Percentiles rank a stretch among this genome's conserved stretches.
These are phyloP conservation scores for Boletus smithii DNA, from an alignment of 1,284 basidiomycete genomes.

Conservation along the genomic window DNA sequence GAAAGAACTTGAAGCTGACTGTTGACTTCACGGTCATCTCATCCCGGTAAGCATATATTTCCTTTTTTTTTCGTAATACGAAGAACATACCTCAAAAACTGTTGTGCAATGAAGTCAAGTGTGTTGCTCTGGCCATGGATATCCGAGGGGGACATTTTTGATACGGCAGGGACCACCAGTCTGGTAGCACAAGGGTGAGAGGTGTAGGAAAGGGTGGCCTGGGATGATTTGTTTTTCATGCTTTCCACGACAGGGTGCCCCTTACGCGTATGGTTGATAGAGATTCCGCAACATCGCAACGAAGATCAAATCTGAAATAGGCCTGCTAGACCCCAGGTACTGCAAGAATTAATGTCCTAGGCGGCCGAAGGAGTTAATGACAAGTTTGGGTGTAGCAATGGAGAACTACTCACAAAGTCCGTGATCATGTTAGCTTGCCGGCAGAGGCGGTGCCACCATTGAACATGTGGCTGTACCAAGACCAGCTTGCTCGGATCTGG, in stretches of 20 bases:
- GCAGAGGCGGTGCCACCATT: background rate
- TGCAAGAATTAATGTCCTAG: background rate
- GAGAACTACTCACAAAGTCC: too few species aligned
- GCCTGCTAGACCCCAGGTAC: constrained; percentile 4
- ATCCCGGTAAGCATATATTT: constrained; percentile 6
- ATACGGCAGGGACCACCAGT: constrained; percentile 10
- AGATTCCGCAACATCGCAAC: constrained; percentile 29
- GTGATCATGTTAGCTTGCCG: too few species aligned
- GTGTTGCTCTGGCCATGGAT: constrained; percentile 10
- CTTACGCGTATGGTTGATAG: constrained; percentile 19
- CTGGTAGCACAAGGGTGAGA: constrained; percentile 9
- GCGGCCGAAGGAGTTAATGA: constrained; percentile 5
- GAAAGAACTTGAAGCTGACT: background rate
- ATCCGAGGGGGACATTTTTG: constrained; percentile 17
- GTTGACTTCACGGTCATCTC: background rate
- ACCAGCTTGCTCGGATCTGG: too few species aligned
- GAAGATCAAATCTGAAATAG: constrained; percentile 28
- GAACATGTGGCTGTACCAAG: constrained; percentile 17
- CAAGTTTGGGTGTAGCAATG: background rate
- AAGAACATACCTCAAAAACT: too few species aligned
- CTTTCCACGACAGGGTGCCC: constrained; percentile 32
- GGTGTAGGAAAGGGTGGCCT: constrained; percentile 11
- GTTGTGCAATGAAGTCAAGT: background rate
- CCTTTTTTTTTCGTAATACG: constrained; percentile 9
- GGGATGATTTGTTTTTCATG: constrained; percentile 14